Evolutionary conservation across 2,329 filamentous ascomycete genomes (phyloP).

Genomic region (Cercospora brassicicola): DNA sequence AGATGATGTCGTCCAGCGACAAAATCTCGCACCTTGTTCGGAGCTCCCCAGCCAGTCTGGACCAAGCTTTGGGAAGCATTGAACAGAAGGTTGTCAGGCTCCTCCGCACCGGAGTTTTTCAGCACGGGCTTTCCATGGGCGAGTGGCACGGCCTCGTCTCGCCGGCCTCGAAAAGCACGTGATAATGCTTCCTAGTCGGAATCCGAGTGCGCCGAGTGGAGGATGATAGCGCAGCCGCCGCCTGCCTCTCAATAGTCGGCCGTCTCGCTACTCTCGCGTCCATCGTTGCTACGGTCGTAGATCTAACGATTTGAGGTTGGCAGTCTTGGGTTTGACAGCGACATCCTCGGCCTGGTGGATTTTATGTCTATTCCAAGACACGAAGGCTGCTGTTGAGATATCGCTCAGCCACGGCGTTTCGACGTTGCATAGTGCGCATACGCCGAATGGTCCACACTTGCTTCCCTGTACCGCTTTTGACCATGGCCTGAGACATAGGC

Average conservation of each 20-base stretch:
- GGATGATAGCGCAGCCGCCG: not conserved
- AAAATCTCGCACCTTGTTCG: not conserved
- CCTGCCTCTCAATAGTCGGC: not conserved
- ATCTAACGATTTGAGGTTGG: not conserved
- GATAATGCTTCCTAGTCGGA: not conserved
- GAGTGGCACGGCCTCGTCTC: not conserved
- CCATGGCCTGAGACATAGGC: conserved; percentile 41
- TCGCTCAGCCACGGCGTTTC: conserved; percentile 26
- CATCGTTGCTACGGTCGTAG: not conserved
- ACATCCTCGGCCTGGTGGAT: conserved; percentile 12
- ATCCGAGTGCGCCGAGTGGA: not conserved
- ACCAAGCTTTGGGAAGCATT: not conserved
- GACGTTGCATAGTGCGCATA: conserved; percentile 22
- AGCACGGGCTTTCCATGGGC: not conserved
- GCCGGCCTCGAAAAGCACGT: not conserved
- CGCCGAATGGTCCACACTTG: conserved; percentile 35
- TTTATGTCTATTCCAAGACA: not conserved
- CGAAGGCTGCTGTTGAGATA: not conserved
- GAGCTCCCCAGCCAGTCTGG: not conserved
- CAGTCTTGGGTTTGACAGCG: conserved; percentile 3
- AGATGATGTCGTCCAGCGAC: conserved; percentile 5
- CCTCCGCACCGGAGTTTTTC: not conserved
- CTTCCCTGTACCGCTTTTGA: conserved; percentile 50
- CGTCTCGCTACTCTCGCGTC: not conserved
- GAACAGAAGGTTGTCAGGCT: not conserved